phyloP scores from a whole-genome alignment of 176 grass and related monocot species.

The Neostapfia colusana region DNA sequence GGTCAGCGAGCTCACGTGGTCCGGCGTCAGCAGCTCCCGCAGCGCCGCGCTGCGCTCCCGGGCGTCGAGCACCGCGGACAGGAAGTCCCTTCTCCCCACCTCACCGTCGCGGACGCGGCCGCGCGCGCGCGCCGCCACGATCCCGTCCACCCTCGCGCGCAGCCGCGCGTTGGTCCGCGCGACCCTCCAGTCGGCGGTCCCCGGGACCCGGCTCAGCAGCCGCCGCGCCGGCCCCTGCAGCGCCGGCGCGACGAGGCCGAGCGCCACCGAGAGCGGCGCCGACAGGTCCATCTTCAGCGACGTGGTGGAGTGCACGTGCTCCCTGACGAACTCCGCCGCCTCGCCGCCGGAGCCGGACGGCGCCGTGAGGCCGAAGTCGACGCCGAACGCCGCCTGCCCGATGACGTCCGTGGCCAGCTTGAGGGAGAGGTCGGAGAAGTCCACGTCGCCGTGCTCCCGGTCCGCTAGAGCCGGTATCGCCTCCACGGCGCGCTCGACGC shows the following conservation, averaged over 20 bases:
- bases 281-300: conserved; percentile 84
- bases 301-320: conserved; percentile 71
- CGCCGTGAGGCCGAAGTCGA: conserved; percentile 60
- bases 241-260: conserved; percentile 63
- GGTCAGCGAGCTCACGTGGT: conserved; percentile 69
- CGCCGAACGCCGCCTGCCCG: conserved; percentile 64
- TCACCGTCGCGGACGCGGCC: not conserved
- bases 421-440: conserved; percentile 67
- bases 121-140: conserved; percentile 42
- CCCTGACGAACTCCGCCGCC: conserved; percentile 57
- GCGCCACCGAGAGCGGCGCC: conserved; percentile 58
- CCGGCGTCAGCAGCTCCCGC: conserved; percentile 62
- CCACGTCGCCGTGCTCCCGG: conserved; percentile 26
- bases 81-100: conserved; percentile 49
- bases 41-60: conserved; percentile 40
- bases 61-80: conserved; percentile 66
- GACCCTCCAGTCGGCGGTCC: conserved; percentile 55
- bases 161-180: conserved; percentile 54
- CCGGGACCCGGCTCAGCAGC: conserved; percentile 48
- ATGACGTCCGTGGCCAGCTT: conserved; percentile 77
- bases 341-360: not conserved
- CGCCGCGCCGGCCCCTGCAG: conserved; percentile 50
- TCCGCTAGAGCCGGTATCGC: conserved; percentile 7
- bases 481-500: conserved; percentile 45
- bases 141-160: conserved; percentile 50